Base-by-base conservation (phyloP, 257 asterid species). In the Fraxinus cuspidata region DNA sequence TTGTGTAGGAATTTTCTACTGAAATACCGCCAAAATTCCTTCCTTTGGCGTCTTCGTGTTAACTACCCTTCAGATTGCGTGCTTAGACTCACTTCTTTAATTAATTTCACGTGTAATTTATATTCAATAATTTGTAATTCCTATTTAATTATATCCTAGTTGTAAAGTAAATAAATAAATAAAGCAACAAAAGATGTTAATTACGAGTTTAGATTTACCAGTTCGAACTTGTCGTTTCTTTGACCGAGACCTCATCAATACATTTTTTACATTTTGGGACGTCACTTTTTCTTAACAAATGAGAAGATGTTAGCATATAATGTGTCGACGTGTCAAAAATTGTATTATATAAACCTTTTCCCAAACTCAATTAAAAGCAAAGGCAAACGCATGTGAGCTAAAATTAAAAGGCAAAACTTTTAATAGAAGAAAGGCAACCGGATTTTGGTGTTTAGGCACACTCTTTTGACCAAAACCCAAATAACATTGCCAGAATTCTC, bases 401-500 rank as follows among this genome's bases (percentile, higher is more conserved):
- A 53, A 19, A 18, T n/a, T 18, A 27, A n/a, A n/a, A 53, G 25
- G 65, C 10, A 56, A 56, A 19, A 56, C 65, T 60, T 60, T 60
- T 7, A 18, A 2, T 60, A 25, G 6, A 9, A 63, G 27, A 25
- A 63, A 5, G 3, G 69, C 69, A 9, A 63, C 69, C 69, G 69
- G 34, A 63, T 65, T 28, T 42, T 66, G 47, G 19, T 25, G 60
- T 66, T 58, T 44, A 4, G 77, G 60, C 70, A 76, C 69, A 34
- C 79, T 66, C 79, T 73, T 18, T 76, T 75, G 85, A 81, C 81
- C 70, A 63, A 23, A 68, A 4, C 4, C 34, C 28, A 1, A n/a
- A 4, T 2, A 12, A 27, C 69, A 4, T 27, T 3, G 32, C 69
- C 21, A 5, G n/a, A 18, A 53, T 18, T 5, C 15, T 27, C 18